Percentiles rank a stretch among this genome's conserved stretches.
Conservation (phyloP, 306 rosid genomes). For the Adenanthera pavonina region DNA sequence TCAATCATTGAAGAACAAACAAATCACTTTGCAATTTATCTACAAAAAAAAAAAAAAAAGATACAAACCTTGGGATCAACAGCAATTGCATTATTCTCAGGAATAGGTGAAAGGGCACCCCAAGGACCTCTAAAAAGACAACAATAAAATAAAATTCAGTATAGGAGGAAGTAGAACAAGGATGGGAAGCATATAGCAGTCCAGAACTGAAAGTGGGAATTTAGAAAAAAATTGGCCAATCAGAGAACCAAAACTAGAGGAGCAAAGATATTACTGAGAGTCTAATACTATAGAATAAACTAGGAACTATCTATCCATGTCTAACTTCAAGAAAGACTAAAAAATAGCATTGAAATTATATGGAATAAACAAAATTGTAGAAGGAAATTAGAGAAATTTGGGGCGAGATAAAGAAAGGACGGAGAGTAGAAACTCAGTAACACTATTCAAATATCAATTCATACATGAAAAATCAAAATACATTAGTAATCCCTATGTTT, state of each 20-base stretch:
- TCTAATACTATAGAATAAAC: slow-evolving; percentile 13
- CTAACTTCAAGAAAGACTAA: slow-evolving; percentile 1
- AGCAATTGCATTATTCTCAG: slow-evolving; percentile 95
- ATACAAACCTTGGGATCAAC: slow-evolving; percentile 63
- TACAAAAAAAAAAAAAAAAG: background rate
- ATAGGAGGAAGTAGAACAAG: slow-evolving; percentile 22
- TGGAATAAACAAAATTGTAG: background rate
- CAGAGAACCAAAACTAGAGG: slow-evolving; percentile 28
- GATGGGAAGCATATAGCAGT: background rate
- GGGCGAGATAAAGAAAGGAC: background rate
- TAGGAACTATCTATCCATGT: slow-evolving; percentile 2
- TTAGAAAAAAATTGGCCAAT: slow-evolving; percentile 14
- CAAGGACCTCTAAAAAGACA: slow-evolving; percentile 89
- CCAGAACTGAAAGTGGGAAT: background rate
- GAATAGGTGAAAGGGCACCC: slow-evolving; percentile 95
- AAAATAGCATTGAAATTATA: background rate
- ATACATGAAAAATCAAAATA: background rate
- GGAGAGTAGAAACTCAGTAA: background rate
- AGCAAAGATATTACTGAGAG: slow-evolving; percentile 21
- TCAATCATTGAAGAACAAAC: slow-evolving; percentile 29
- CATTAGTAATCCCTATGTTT: background rate
- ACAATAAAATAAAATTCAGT: slow-evolving; percentile 6
- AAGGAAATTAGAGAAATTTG: background rate
- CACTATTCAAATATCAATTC: background rate
- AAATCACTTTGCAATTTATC: slow-evolving; percentile 12